Conservation (phyloP, 169 alveolate species). For the Cryptosporidium xiaoi region DNA sequence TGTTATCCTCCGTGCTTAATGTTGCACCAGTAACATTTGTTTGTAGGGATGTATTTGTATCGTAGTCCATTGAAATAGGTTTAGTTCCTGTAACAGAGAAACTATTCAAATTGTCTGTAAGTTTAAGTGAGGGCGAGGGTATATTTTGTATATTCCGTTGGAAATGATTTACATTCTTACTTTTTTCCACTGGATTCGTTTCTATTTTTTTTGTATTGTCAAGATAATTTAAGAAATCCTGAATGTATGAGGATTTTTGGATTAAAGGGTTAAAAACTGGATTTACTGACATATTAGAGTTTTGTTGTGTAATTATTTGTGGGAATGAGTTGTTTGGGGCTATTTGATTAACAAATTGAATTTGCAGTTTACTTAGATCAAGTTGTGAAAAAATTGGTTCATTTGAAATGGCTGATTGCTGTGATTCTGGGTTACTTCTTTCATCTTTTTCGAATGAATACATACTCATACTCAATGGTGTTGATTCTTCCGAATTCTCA, state of each 20-base stretch:
- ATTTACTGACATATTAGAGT: slow-evolving; percentile 13
- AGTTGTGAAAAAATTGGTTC: slow-evolving; percentile 52
- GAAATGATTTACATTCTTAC: neutral
- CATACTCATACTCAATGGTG: slow-evolving; percentile 13
- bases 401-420: slow-evolving; percentile 18
- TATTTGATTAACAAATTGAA: slow-evolving; percentile 31
- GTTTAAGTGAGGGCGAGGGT: slow-evolving; percentile 13
- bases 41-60: slow-evolving; percentile 8
- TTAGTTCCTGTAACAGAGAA: slow-evolving; percentile 60
- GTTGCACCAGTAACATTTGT: slow-evolving; percentile 30
- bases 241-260: slow-evolving; percentile 29
- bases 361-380: slow-evolving; percentile 38
- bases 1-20: slow-evolving; percentile 21
- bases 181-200: slow-evolving; percentile 8
- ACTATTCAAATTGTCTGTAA: slow-evolving; percentile 31
- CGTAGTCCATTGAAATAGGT: slow-evolving; percentile 64
- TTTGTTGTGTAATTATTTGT: slow-evolving; percentile 39
- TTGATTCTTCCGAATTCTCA: slow-evolving; percentile 37
- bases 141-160: slow-evolving; percentile 3
- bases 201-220: slow-evolving; percentile 37
- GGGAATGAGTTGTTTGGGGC: slow-evolving; percentile 13
- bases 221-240: slow-evolving; percentile 45
- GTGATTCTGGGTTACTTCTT: slow-evolving; percentile 12
- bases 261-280: slow-evolving; percentile 19
- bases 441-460: slow-evolving; percentile 23